Conservation (phyloP, 139 green algal species). For the Asterochloris erici region DNA sequence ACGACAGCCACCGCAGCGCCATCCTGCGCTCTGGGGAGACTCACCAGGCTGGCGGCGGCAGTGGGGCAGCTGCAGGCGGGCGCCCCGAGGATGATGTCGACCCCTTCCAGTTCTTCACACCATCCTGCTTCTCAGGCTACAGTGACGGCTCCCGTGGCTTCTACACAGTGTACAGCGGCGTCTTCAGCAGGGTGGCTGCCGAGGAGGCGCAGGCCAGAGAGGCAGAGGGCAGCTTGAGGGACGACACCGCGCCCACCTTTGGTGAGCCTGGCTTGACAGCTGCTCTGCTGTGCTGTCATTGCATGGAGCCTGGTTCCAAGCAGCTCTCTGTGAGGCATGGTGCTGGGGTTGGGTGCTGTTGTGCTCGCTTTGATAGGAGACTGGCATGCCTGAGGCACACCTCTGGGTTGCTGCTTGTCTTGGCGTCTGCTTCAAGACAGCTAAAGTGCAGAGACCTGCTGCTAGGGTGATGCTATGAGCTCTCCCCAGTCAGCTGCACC, state of each 20-base stretch:
- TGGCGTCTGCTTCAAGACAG: no score
- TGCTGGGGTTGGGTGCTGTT: no score
- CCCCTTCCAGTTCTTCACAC: constrained; percentile 81
- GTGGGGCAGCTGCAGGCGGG: constrained; percentile 23
- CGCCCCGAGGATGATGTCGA: constrained; percentile 71
- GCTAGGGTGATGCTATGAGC: no score
- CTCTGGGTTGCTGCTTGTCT: no score
- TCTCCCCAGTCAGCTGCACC: no score
- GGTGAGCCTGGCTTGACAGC: constrained; percentile 3
- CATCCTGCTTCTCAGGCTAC: constrained; percentile 76
- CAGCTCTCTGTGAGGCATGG: no score
- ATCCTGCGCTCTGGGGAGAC: constrained; percentile 74
- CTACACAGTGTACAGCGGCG: constrained; percentile 79
- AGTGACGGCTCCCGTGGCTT: constrained; percentile 81
- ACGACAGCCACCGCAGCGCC: constrained; percentile 86
- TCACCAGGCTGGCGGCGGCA: constrained; percentile 69
- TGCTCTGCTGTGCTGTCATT: no score
- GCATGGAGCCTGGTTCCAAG: no score
- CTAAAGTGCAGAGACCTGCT: no score
- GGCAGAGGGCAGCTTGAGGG: background rate
- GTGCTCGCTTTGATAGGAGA: no score
- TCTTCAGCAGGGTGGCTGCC: constrained; percentile 75
- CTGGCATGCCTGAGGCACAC: no score
- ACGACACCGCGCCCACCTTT: background rate
- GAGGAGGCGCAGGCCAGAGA: constrained; percentile 53